Base-by-base conservation (phyloP, 305 asterid genomes). In the Andrographis paniculata region DNA sequence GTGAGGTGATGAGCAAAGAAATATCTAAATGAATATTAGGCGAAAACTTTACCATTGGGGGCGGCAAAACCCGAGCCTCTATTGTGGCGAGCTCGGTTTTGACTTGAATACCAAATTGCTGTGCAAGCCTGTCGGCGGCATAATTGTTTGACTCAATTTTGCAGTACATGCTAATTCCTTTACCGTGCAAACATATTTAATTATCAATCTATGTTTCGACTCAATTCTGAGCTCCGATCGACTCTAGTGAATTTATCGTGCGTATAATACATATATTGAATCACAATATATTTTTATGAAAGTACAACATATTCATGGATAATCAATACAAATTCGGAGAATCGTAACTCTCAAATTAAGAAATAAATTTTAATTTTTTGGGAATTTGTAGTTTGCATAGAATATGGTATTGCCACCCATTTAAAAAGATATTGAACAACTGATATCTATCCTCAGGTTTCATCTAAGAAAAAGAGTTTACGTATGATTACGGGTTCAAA, bases 401-500 rank as follows among this genome's bases (percentile, higher is more conserved):
- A 86, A 18, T 91, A 94, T 56, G 86, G 50, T 21, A 3, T 8
- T 0, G 81, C 53, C 50, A 58, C 16, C 12, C 12, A 0, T 86
- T 76, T 1, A 0, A 9, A 42, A 73, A 78, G 86, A 70, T 86
- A 89, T 12, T 72, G 62, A 1, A 23, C 74, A 28, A 89, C 80
- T 0, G 88, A 65, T 9, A 47, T 55, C 15, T 6, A 31, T 19
- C 37, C 9, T 9, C 82, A 92, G 0, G 68, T 39, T 13, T 61
- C 88, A 27, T 80, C 87, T 19, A 56, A 6, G 14, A 69, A 12
- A 62, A n/a, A n/a, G n/a, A n/a, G n/a, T n/a, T n/a, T n/a, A n/a
- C 92, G 0, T 88, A 79, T 41, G 97, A 88, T 48, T 95, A 95
- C 0, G 33, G 85, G n/a, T n/a, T n/a, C n/a, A n/a, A n/a, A n/a